A percentile compares a stretch with the other conserved stretches of the same genome.
These are phyloP conservation scores for Anaeramoeba ignava DNA, from an alignment of 78 protist genomes.

Conservation along the genomic window DNA sequence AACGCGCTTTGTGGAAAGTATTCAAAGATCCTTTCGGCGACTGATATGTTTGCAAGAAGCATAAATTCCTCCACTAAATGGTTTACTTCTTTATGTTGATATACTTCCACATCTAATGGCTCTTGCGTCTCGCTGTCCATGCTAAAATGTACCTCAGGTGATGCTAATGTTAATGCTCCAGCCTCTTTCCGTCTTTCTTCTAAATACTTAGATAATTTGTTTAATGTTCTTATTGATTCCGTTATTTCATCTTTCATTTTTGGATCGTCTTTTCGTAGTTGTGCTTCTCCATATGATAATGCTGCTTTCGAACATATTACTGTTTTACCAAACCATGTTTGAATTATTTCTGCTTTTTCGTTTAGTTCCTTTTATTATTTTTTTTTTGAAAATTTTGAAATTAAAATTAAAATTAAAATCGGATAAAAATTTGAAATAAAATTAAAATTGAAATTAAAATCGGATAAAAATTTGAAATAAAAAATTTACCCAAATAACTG, in stretches of 20 bases:
- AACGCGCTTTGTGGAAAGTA: constrained; percentile 55
- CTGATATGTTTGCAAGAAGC: constrained; percentile 79
- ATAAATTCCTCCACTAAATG: constrained; percentile 78
- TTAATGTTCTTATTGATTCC: constrained; percentile 5
- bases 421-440: too few relatives aligned
- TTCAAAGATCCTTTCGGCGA: constrained; percentile 49
- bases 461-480: too few relatives aligned
- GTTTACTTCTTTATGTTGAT: constrained; percentile 14
- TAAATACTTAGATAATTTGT: constrained; percentile 42
- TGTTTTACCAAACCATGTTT: constrained; percentile 47
- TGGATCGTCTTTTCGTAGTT: neutral
- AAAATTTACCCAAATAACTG: neutral
- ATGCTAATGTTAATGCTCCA: constrained; percentile 56
- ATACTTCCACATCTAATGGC: constrained; percentile 19
- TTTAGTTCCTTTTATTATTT: too few relatives aligned
- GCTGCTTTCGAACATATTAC: constrained; percentile 71
- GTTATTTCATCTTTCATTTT: constrained; percentile 5
- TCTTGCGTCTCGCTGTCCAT: constrained; percentile 43
- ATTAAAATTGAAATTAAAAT: too few relatives aligned
- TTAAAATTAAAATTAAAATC: too few relatives aligned
- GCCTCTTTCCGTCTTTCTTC: constrained; percentile 39
- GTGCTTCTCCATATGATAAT: constrained; percentile 67
- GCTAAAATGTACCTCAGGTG: constrained; percentile 67
- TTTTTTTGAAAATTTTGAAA: too few relatives aligned
- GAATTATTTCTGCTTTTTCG: constrained; percentile 21